A percentile compares a stretch with the other conserved stretches of the same genome.
These are phyloP conservation scores for Spencermartinsiella ligniputridi DNA, from an alignment of 1,139 yeast genomes.

Conservation along the genomic window DNA sequence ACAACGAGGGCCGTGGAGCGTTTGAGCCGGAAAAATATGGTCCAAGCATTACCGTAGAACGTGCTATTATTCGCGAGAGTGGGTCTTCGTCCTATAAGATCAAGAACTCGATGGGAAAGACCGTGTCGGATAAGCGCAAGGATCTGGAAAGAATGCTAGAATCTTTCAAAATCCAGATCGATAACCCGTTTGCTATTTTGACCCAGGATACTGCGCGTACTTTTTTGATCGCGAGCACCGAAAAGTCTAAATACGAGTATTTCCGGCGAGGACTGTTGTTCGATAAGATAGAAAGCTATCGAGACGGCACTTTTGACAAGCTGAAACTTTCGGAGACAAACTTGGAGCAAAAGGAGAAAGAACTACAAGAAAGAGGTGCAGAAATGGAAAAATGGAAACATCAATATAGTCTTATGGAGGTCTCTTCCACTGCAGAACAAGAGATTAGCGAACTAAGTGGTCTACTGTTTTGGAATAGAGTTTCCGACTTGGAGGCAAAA, in stretches of 20 bases:
- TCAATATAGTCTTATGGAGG: background rate
- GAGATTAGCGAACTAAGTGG: background rate
- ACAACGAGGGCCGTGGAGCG: slow-evolving; percentile 59
- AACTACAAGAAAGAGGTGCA: slow-evolving; percentile 1
- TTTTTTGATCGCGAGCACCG: slow-evolving; percentile 46
- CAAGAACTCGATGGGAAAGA: slow-evolving; percentile 47
- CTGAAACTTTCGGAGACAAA: slow-evolving; percentile 15
- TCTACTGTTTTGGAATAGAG: background rate
- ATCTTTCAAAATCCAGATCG: slow-evolving; percentile 72
- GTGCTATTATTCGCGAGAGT: slow-evolving; percentile 38
- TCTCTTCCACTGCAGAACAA: background rate
- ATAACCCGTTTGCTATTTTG: slow-evolving; percentile 87
- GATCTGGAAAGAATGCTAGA: slow-evolving; percentile 66
- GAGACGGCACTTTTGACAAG: slow-evolving; percentile 35
- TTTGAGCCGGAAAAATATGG: slow-evolving; percentile 64
- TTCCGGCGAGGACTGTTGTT: slow-evolving; percentile 79
- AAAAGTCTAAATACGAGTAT: slow-evolving; percentile 62
- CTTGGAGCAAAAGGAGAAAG: slow-evolving; percentile 27
- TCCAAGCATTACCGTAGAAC: slow-evolving; percentile 59
- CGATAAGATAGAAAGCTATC: slow-evolving; percentile 40
- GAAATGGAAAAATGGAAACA: background rate
- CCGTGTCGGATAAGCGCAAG: slow-evolving; percentile 55
- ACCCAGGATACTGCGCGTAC: slow-evolving; percentile 95
- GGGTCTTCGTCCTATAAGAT: slow-evolving; percentile 52
- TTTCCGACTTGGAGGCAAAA: background rate